These are phyloP conservation scores for Guyanaporus albipodus DNA, from an alignment of 768 basidiomycete species.

Conservation along the genomic window DNA sequence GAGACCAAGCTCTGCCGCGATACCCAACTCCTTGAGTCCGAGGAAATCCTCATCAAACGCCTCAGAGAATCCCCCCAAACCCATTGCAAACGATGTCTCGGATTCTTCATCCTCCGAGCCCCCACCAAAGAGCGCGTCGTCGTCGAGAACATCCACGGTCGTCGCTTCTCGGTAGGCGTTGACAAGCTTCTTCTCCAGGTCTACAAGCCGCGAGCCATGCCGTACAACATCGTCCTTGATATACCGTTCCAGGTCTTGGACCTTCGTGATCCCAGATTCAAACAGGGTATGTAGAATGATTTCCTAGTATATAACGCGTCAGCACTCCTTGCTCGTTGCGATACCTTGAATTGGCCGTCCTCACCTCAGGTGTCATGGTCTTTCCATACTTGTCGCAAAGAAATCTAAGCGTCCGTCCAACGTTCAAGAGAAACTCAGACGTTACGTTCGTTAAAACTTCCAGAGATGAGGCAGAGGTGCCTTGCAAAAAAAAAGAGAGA, in stretches of 20 bases:
- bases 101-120: slow-evolving; percentile 60
- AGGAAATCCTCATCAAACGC: slow-evolving; percentile 90
- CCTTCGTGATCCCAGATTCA: slow-evolving; percentile 77
- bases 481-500: slow-evolving; percentile 35
- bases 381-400: slow-evolving; percentile 75
- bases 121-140: slow-evolving; percentile 44
- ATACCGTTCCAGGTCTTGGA: slow-evolving; percentile 81
- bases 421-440: slow-evolving; percentile 77
- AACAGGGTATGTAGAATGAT: slow-evolving; percentile 89
- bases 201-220: slow-evolving; percentile 69
- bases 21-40: slow-evolving; percentile 82
- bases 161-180: slow-evolving; percentile 75
- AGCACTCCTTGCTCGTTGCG: slow-evolving; percentile 1
- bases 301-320: slow-evolving; percentile 53
- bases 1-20: slow-evolving; percentile 81
- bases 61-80: slow-evolving; percentile 74
- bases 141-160: slow-evolving; percentile 43
- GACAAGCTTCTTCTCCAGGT: slow-evolving; percentile 83
- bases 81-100: slow-evolving; percentile 67
- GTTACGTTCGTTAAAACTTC: slow-evolving; percentile 76
- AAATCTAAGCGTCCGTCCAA: slow-evolving; percentile 82
- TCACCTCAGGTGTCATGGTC: slow-evolving; percentile 82
- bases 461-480: slow-evolving; percentile 69
- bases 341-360: slow-evolving; percentile 16
- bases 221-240: slow-evolving; percentile 85